A percentile compares a stretch with the other conserved stretches of the same genome.
phyloP scores from a whole-genome alignment of 495 filamentous ascomycete genomes.

The Sabuloglossum arenarium region DNA sequence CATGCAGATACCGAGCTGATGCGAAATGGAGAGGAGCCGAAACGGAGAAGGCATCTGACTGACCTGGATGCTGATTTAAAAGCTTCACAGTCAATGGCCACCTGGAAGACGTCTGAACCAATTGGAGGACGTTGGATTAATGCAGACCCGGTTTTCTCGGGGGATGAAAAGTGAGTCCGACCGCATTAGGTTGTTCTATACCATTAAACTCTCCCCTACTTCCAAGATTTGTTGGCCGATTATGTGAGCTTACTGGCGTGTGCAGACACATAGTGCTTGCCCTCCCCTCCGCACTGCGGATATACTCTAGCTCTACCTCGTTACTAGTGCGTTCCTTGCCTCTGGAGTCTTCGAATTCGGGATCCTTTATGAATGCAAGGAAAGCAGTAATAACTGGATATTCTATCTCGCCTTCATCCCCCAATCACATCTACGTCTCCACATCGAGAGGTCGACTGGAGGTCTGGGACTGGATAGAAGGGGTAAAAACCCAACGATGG shows the following conservation, averaged over 20 bases:
- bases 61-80: neutral
- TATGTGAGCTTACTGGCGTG: neutral
- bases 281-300: constrained; percentile 39
- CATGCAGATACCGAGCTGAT: neutral
- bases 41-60: neutral
- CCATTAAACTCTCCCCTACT: too few species aligned
- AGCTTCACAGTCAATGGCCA: neutral
- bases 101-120: constrained; percentile 37
- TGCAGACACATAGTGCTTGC: constrained; percentile 48
- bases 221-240: constrained; percentile 12
- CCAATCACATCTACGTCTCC: constrained; percentile 46
- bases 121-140: constrained; percentile 49
- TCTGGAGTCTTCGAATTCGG: constrained; percentile 12
- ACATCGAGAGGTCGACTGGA: constrained; percentile 42
- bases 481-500: constrained; percentile 27
- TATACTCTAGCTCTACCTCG: constrained; percentile 66
- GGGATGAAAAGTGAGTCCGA: constrained; percentile 52
- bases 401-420: constrained; percentile 32
- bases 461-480: constrained; percentile 56
- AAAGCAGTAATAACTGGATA: constrained; percentile 26
- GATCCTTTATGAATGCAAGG: too few species aligned
- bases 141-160: constrained; percentile 57
- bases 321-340: constrained; percentile 44
- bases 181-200: too few species aligned
- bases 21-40: neutral